These are phyloP conservation scores for Aspergillus wentii DNA, from an alignment of 495 filamentous ascomycete species.

Conservation along the genomic window DNA sequence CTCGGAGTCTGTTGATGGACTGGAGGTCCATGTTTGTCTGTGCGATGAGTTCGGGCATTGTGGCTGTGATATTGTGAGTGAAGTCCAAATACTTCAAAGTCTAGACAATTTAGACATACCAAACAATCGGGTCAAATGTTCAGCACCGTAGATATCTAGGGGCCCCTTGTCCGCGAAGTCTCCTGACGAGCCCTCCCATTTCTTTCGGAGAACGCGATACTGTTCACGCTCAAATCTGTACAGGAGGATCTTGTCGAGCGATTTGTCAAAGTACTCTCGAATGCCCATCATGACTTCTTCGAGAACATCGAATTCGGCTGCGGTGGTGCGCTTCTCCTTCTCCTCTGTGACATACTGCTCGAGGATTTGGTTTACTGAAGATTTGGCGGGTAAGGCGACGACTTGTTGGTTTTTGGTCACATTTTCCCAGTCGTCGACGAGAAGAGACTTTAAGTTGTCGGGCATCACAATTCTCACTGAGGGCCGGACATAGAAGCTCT, in stretches of 20 bases:
- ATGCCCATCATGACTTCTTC: constrained; percentile 82
- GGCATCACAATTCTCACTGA: constrained; percentile 75
- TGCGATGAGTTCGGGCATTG: constrained; percentile 86
- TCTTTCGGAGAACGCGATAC: constrained; percentile 65
- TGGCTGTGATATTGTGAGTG: constrained; percentile 50
- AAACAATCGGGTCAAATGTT: constrained; percentile 83
- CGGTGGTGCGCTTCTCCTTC: constrained; percentile 56
- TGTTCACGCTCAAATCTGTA: constrained; percentile 90
- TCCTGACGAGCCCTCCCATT: constrained; percentile 49
- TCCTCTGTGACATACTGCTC: constrained; percentile 71
- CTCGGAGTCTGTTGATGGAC: constrained; percentile 77
- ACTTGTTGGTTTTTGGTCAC: constrained; percentile 90
- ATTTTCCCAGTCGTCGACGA: constrained; percentile 99
- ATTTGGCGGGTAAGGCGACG: constrained; percentile 71
- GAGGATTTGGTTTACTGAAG: constrained; percentile 71
- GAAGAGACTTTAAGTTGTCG: constrained; percentile 78
- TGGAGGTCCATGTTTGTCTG: constrained; percentile 97
- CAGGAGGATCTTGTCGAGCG: constrained; percentile 78
- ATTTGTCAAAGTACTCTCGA: constrained; percentile 86
- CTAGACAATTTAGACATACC: constrained; percentile 70
- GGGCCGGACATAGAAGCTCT: constrained; percentile 71
- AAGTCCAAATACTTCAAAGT: constrained; percentile 4
- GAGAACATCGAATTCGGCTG: constrained; percentile 72
- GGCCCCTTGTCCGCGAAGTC: constrained; percentile 60
- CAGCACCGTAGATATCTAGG: constrained; percentile 83